Conservation (phyloP, 192 early-diverging fungal species). For the Phlyctochytrium bullatum region DNA sequence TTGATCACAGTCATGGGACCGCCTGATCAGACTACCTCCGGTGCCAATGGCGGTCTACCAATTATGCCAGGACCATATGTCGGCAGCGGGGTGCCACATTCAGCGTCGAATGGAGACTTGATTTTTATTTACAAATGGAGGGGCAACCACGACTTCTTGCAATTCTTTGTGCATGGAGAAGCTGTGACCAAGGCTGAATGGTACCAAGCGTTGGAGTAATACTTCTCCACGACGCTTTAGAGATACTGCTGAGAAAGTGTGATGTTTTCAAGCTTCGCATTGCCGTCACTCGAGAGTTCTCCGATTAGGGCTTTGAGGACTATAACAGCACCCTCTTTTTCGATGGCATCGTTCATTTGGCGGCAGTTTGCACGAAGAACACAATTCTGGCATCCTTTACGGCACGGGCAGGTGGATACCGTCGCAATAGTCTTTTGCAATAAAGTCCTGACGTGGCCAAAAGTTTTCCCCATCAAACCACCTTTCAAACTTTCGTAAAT, state of each 20-base stretch:
- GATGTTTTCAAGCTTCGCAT: not conserved
- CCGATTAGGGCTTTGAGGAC: not conserved
- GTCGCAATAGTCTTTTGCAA: not conserved
- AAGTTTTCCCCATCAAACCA: not conserved
- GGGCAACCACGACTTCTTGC: slow-evolving; percentile 10
- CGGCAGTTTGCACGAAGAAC: not conserved
- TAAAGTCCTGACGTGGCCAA: no score
- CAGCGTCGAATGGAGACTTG: not conserved
- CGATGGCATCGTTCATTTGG: not conserved
- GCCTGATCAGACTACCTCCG: slow-evolving; percentile 2
- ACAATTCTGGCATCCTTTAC: not conserved
- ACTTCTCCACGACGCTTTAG: not conserved
- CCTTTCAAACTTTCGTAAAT: not conserved
- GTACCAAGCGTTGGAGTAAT: not conserved
- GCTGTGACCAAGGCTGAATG: not conserved
- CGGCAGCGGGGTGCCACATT: not conserved
- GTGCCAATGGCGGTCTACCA: not conserved
- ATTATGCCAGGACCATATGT: slow-evolving; percentile 13
- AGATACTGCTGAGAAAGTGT: not conserved
- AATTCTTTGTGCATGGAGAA: not conserved
- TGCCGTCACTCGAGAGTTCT: not conserved
- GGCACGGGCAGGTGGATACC: not conserved
- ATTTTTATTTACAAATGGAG: slow-evolving; percentile 17
- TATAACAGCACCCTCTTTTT: not conserved
- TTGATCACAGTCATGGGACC: slow-evolving; percentile 9